Evolutionary conservation across 306 rosid genomes (phyloP).

Genomic region (Corylus americana): DNA sequence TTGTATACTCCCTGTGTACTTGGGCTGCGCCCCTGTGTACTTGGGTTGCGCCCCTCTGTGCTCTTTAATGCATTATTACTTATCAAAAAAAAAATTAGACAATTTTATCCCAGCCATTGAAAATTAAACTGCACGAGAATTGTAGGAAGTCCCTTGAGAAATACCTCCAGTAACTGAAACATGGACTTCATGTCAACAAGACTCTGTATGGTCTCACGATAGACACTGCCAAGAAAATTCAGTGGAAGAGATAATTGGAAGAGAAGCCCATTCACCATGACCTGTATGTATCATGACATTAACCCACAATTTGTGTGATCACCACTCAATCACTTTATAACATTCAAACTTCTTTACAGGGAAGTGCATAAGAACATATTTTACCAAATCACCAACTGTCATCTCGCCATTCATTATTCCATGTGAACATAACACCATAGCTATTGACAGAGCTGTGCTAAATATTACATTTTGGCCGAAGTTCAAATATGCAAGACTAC

Average conservation of each 20-base stretch:
- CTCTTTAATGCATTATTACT: too few species aligned
- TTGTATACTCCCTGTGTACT: too few species aligned
- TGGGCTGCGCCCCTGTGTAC: too few species aligned
- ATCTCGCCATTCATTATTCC: constrained; percentile 77
- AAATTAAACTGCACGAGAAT: constrained; percentile 24
- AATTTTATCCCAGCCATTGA: background rate
- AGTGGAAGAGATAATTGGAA: constrained; percentile 98
- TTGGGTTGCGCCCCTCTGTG: too few species aligned
- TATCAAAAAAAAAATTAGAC: background rate
- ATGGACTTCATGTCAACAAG: constrained; percentile 93
- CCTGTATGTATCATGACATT: constrained; percentile 50
- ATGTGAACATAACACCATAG: constrained; percentile 94
- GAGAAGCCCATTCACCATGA: constrained; percentile 98
- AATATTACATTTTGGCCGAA: constrained; percentile 91
- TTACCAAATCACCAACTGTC: constrained; percentile 99
- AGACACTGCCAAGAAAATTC: constrained; percentile 96
- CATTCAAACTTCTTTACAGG: background rate
- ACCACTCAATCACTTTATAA: constrained; percentile 11
- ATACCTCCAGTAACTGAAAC: constrained; percentile 99
- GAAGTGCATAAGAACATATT: constrained; percentile 22
- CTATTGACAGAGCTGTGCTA: constrained; percentile 92
- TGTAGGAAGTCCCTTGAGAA: constrained; percentile 19
- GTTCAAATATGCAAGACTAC: constrained; percentile 85
- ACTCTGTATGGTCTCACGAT: constrained; percentile 96
- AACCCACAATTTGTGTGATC: constrained; percentile 19